phyloP scores from a whole-genome alignment of 495 filamentous ascomycete genomes.

The Viridothelium virens region DNA sequence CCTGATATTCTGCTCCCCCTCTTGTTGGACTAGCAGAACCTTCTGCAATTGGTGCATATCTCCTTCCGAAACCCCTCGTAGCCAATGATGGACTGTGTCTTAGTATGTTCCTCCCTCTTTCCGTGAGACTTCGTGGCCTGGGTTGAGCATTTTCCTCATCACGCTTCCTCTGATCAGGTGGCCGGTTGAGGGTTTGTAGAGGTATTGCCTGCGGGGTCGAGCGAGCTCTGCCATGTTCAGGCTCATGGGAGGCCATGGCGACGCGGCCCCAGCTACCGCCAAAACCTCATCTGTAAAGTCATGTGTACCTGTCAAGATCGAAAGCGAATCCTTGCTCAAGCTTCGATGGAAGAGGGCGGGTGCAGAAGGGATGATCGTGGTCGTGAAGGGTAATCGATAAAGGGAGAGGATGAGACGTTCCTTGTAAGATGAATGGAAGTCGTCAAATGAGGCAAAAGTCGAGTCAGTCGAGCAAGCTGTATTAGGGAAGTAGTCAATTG shows the following conservation, averaged over 20 bases:
- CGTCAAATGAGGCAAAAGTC: not conserved
- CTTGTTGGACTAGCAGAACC: conserved; percentile 43
- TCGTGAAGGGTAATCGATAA: not conserved
- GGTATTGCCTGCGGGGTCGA: conserved; percentile 66
- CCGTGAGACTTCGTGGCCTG: conserved; percentile 35
- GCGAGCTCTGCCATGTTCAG: conserved; percentile 42
- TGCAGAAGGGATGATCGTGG: not conserved
- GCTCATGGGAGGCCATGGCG: conserved; percentile 53
- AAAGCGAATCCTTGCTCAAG: not conserved
- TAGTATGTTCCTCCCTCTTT: conserved; percentile 31
- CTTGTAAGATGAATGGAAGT: not conserved
- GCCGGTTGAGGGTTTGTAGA: conserved; percentile 66
- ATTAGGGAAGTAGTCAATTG: not conserved
- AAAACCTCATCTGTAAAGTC: not conserved
- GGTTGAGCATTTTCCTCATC: conserved; percentile 27
- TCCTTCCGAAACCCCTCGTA: conserved; percentile 20
- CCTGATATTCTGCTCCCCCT: conserved; percentile 17
- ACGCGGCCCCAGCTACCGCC: not conserved
- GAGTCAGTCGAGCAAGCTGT: not conserved
- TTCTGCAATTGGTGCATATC: conserved; percentile 49
- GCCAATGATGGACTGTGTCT: conserved; percentile 23
- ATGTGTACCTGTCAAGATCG: not conserved
- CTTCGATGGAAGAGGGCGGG: not conserved
- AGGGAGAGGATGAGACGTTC: not conserved
- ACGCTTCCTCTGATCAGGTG: conserved; percentile 39